Base-by-base conservation (phyloP, 441 rosid species). In the Erysimum cheiri region DNA sequence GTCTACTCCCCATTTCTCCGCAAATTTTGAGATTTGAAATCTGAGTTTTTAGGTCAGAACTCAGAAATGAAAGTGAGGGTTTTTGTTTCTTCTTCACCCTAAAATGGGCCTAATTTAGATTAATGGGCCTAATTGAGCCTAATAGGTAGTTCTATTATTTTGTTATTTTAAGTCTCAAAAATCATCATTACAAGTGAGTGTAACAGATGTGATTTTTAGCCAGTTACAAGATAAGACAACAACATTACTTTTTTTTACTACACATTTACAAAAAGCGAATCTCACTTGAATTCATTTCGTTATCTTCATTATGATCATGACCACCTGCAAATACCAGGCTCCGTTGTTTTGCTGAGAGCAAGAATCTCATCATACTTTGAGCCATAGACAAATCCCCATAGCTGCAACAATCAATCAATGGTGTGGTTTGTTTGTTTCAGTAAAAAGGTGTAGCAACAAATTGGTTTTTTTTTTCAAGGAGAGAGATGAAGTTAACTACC, bases 311-410 rank as follows among this genome's bases (percentile, higher is more conserved):
- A 32, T 28, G 46, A 33, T 61, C 53, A 31, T 64, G 3, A 87
- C 94, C 96, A 94, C 37, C 93, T 85, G 85, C 88, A 86, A 46
- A 92, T 87, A 58, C 99, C 96, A 5, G 94, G 88, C 64, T 82
- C 86, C 71, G 73, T 88, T 5, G 64, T 86, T 82, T 81, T 82
- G 85, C 92, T 87, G 53, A 72, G 74, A 69, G 93, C 81, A 40
- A 90, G 89, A 29, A 89, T 72, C 79, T 95, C 99, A 44, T 95
- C 98, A 1, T 88, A 95, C 78, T 84, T 87, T 12, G 99, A 82
- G 59, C 87, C 87, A 67, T 90, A 79, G 8, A 92, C 93, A 67
- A 95, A 95, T 32, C 98, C 96, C 99, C 98, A 92, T 54, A 95
- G 76, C 99, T 95, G 86, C 80, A 72, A 37, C 24, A 29, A 28